Percentiles rank a stretch among this genome's conserved stretches.
These are phyloP conservation scores for Lipomyces japonicus DNA, from an alignment of 805 yeast genomes.

Conservation along the genomic window DNA sequence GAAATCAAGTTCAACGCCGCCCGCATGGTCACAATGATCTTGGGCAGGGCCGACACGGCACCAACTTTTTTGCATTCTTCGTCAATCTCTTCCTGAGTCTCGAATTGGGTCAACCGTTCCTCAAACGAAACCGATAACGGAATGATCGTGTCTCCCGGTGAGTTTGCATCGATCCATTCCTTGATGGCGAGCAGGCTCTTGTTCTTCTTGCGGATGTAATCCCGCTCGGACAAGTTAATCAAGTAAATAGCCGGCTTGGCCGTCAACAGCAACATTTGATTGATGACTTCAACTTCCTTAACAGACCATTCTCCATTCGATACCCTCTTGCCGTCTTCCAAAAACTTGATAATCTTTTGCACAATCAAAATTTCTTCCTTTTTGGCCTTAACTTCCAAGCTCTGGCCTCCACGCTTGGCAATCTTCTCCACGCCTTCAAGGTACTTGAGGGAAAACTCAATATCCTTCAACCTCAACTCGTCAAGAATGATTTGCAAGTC, in stretches of 20 bases:
- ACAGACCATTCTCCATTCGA: constrained; percentile 83
- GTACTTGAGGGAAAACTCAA: constrained; percentile 86
- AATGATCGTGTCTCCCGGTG: constrained; percentile 86
- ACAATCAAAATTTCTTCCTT: constrained; percentile 78
- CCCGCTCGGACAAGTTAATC: constrained; percentile 84
- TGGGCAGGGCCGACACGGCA: constrained; percentile 77
- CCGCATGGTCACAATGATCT: constrained; percentile 83
- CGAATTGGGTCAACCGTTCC: constrained; percentile 86
- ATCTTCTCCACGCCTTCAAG: constrained; percentile 72
- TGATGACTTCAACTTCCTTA: constrained; percentile 88
- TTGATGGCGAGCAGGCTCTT: constrained; percentile 76
- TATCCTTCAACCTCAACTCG: constrained; percentile 93
- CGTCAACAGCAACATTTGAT: constrained; percentile 78
- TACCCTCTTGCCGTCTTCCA: constrained; percentile 83
- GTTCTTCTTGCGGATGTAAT: constrained; percentile 83
- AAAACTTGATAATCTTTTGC: constrained; percentile 65
- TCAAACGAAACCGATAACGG: constrained; percentile 92
- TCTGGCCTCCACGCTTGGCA: constrained; percentile 83
- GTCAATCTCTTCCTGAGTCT: constrained; percentile 72
- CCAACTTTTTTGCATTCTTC: constrained; percentile 73
- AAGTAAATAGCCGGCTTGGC: constrained; percentile 95
- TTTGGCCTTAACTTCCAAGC: constrained; percentile 82
- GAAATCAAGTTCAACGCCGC: constrained; percentile 79
- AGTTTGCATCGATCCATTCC: constrained; percentile 83
- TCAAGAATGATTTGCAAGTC: constrained; percentile 88